Evolutionary conservation across 2,329 filamentous ascomycete genomes (phyloP), one percentile per base, ranked within the genome.

Genomic region (Colletotrichum orchidophilum): DNA sequence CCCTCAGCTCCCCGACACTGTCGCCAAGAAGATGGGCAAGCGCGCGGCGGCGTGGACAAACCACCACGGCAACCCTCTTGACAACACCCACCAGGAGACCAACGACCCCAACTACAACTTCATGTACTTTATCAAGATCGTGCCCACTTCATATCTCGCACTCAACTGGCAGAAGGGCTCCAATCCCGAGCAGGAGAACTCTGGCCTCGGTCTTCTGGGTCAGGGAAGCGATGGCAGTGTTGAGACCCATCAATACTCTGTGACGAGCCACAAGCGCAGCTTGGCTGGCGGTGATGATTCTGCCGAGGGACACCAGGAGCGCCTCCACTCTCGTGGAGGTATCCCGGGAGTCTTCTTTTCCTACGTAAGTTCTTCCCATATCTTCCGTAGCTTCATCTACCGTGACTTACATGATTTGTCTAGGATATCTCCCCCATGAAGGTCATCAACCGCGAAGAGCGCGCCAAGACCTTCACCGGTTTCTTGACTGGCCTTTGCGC

Each of bases 71-170:
- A 98, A 98, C 82, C 96, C 96, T 5, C 90, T 99, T 5, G 97
- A 99, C 78, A 87, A 88, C 63, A 93, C 92, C 3, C 85, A 88
- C 74, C 95, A 98, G 85, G 83, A 87, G 63, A 97, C 94, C 2
- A 85, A 88, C 42, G 95, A 98, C 78, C 90, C 94, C 75, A 93
- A 93, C 74, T 98, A 88, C 87, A 99, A 98, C 86, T 99, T 92
- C 82, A 97, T 98, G 94, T 99, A 99, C 86, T 99, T 99, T 82
- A 88, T 99, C 83, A 99, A 99, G 87, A 96, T 99, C 68, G 96
- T 99, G 35, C 94, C 94, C 3, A 99, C 96, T 1, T 96, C 95
- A 1, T 99, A 98, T 81, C 88, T 98, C 29, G 95, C 96, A 2
- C 88, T 99, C 1, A 95, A 95, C 73, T 97, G 94, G 94, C 92